Evolutionary conservation across 768 basidiomycete genomes (phyloP).

Genomic region (Pluteus cervinus): DNA sequence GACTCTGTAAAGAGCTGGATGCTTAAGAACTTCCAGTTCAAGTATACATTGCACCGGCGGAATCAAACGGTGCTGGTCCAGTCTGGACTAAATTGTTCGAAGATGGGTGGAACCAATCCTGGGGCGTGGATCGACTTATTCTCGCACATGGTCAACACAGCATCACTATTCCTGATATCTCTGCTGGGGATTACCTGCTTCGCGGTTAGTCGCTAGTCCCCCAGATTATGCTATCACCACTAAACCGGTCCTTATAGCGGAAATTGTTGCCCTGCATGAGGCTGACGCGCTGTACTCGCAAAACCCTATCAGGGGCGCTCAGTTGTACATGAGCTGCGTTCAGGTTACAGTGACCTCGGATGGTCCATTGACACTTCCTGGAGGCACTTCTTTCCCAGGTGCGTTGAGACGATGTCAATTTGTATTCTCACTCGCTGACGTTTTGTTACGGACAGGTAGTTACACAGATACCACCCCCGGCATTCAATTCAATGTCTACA

Average conservation of each 20-base stretch:
- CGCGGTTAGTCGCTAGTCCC: conserved; percentile 17
- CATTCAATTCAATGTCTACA: conserved; percentile 26
- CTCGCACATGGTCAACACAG: conserved; percentile 24
- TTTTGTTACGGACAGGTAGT: too few relatives aligned
- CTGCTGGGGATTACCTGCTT: conserved; percentile 28
- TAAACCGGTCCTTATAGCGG: conserved; percentile 32
- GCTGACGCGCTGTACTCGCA: conserved; percentile 21
- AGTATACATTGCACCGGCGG: conserved; percentile 25
- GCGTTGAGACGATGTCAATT: too few relatives aligned
- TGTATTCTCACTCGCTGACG: too few relatives aligned
- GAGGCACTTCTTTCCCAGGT: conserved; percentile 23
- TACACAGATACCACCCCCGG: conserved; percentile 25
- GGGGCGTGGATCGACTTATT: conserved; percentile 28
- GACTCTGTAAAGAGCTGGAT: background rate
- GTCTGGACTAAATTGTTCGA: conserved; percentile 30
- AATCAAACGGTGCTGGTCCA: conserved; percentile 21
- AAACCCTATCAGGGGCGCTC: conserved; percentile 35
- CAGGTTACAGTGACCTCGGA: conserved; percentile 34
- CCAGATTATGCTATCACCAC: background rate
- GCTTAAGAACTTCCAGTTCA: conserved; percentile 13
- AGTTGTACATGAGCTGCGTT: conserved; percentile 44
- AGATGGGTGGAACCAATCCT: conserved; percentile 18
- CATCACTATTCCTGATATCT: conserved; percentile 25
- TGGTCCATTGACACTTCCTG: conserved; percentile 20
- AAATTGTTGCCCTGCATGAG: conserved; percentile 27